Conservation (phyloP, 495 filamentous ascomycete species). For the Xylaria intraflava region DNA sequence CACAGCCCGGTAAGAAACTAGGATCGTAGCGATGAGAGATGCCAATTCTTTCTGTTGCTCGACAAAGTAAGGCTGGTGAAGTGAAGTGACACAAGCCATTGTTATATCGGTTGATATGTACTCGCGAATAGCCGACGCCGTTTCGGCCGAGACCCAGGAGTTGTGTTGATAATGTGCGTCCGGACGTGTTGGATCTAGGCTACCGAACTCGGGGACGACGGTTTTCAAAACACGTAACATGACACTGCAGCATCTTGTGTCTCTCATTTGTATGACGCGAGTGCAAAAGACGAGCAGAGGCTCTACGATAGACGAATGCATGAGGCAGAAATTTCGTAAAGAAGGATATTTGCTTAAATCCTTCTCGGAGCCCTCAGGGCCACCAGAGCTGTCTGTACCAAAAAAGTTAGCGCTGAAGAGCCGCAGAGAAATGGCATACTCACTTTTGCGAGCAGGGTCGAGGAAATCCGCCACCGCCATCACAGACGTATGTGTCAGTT, state of each 20-base stretch:
- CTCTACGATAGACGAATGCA: slow-evolving; percentile 70
- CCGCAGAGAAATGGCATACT: slow-evolving; percentile 17
- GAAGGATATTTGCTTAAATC: slow-evolving; percentile 35
- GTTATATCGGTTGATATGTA: slow-evolving; percentile 83
- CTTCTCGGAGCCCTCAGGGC: background rate
- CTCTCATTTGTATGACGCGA: slow-evolving; percentile 83
- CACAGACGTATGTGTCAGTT: slow-evolving; percentile 84
- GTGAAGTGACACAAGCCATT: slow-evolving; percentile 73
- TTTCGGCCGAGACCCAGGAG: slow-evolving; percentile 39
- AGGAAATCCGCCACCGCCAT: slow-evolving; percentile 83
- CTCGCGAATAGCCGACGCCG: slow-evolving; percentile 68
- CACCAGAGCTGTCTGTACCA: slow-evolving; percentile 5
- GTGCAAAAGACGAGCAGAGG: slow-evolving; percentile 86
- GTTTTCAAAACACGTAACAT: slow-evolving; percentile 78
- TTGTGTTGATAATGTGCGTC: slow-evolving; percentile 22
- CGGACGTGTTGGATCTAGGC: slow-evolving; percentile 6
- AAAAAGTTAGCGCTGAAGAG: background rate
- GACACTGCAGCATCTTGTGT: slow-evolving; percentile 79
- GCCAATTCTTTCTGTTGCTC: slow-evolving; percentile 93
- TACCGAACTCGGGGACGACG: slow-evolving; percentile 71
- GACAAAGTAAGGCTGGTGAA: slow-evolving; percentile 93
- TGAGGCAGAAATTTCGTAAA: slow-evolving; percentile 74
- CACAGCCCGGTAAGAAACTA: slow-evolving; percentile 60
- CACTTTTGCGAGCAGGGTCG: slow-evolving; percentile 59
- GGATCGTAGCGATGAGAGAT: slow-evolving; percentile 75